Conservation (phyloP, 148 eudicot species). For the Rhododendron kiyosumense region DNA sequence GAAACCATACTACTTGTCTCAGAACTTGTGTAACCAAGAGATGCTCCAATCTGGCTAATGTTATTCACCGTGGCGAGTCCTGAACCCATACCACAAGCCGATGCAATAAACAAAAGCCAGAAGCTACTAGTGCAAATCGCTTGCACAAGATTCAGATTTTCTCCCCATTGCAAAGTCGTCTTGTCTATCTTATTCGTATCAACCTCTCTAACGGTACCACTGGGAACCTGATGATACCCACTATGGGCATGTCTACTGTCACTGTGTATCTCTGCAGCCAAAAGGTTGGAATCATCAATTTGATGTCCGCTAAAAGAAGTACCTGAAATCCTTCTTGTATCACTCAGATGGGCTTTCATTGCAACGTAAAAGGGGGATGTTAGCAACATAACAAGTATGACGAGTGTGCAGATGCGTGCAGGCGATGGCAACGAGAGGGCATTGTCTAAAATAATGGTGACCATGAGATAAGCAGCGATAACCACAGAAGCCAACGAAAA, state of each 20-base stretch:
- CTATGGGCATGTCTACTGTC: neutral
- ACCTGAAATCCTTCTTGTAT: conserved; percentile 18
- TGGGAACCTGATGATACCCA: conserved; percentile 19
- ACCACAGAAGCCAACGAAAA: conserved; percentile 45
- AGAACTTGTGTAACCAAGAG: conserved; percentile 48
- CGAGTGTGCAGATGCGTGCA: conserved; percentile 30
- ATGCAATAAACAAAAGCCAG: conserved; percentile 59
- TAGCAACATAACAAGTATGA: conserved; percentile 39
- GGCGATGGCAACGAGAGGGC: conserved; percentile 29
- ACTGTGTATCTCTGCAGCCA: neutral
- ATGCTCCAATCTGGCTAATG: conserved; percentile 64
- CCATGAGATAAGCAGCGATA: conserved; percentile 60
- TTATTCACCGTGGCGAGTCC: conserved; percentile 70
- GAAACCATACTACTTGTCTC: conserved; percentile 69
- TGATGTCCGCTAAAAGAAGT: conserved; percentile 15
- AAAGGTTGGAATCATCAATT: neutral
- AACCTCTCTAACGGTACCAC: neutral
- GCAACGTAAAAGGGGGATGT: conserved; percentile 47
- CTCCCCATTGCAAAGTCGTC: neutral
- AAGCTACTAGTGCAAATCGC: conserved; percentile 54
- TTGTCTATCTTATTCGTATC: neutral
- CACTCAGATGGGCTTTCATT: conserved; percentile 32
- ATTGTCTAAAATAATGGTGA: conserved; percentile 43
- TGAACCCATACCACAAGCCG: conserved; percentile 67
- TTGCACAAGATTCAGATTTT: conserved; percentile 48